Base-by-base conservation (phyloP, 129 eudicot species). In the Cynara cardunculus region DNA sequence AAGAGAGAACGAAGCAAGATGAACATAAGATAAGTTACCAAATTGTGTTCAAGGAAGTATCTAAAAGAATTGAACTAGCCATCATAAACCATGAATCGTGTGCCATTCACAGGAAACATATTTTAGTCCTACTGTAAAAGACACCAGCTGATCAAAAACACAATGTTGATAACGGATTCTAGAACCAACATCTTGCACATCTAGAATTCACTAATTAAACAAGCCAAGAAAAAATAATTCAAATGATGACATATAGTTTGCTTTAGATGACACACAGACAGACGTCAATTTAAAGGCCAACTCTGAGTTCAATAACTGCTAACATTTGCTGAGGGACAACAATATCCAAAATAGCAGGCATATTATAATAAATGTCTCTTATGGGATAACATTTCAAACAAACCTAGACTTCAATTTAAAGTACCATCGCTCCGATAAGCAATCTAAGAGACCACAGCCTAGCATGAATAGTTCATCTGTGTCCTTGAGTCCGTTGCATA, bases 401-500 rank as follows among this genome's bases (percentile, higher is more conserved):
- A 81, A 90, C 85, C 91, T 85, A 82, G 74, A 76, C 77, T 76
- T 85, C 87, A 84, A 67, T 72, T 81, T 72, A 70, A 68, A 81
- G 85, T 87, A 87, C 90, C 95, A 85, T 79, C 27, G 53, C 19
- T 34, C 79, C 44, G 72, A 37, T 69, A 73, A 87, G 81, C 66
- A 74, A 77, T 82, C 76, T 35, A 37, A 53, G 76, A 62, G 80
- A 75, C 81, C 84, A 71, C 69, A 44, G 69, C 73, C 72, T 84
- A 71, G 89, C 75, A 72, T 71, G 86, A 68, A 79, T 61, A 64
- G 73, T 85, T 82, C 87, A 94, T 94, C 96, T 90, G 84, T 88
- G 94, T 27, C 90, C 93, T 82, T 90, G 97, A 86, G 85, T 85
- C 82, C 88, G 85, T 82, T 90, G 97, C 84, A 84, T 78, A 78